A percentile compares a stretch with the other conserved stretches of the same genome.
These are phyloP conservation scores for Microcos paniculata DNA, from an alignment of 345 rosid genomes.

Conservation along the genomic window DNA sequence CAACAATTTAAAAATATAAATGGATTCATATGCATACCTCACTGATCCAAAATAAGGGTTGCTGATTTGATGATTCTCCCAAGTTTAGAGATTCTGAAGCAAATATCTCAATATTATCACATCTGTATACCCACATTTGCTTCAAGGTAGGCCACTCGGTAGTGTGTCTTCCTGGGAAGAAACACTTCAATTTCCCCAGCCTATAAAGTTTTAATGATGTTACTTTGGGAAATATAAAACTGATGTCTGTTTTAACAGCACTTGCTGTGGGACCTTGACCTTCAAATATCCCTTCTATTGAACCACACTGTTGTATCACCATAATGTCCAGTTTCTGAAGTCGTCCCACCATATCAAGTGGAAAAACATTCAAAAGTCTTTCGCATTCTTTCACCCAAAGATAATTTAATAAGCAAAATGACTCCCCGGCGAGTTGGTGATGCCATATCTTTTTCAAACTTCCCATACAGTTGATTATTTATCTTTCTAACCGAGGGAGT, in stretches of 20 bases:
- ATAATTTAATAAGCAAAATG: too few species aligned
- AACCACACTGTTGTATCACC: accelerated
- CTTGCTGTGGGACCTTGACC: neutral
- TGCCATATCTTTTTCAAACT: too few species aligned
- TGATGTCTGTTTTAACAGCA: neutral
- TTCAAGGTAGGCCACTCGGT: neutral
- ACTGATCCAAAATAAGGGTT: neutral
- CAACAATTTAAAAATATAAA: too few species aligned
- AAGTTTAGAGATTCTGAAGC: neutral
- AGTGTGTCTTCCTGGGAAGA: neutral
- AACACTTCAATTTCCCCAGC: neutral
- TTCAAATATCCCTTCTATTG: neutral
- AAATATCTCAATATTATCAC: neutral
- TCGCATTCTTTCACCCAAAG: neutral
- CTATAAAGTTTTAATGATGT: neutral
- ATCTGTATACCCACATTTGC: neutral
- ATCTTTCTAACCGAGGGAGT: too few species aligned
- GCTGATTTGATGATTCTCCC: neutral
- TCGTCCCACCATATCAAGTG: neutral
- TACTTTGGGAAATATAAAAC: neutral
- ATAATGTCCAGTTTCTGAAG: neutral
- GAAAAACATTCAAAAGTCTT: neutral
- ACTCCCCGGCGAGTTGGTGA: too few species aligned
- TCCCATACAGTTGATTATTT: too few species aligned
- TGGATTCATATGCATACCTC: conserved; percentile 4